phyloP scores from a whole-genome alignment of 805 yeast genomes.

The Nematodospora valgi region DNA sequence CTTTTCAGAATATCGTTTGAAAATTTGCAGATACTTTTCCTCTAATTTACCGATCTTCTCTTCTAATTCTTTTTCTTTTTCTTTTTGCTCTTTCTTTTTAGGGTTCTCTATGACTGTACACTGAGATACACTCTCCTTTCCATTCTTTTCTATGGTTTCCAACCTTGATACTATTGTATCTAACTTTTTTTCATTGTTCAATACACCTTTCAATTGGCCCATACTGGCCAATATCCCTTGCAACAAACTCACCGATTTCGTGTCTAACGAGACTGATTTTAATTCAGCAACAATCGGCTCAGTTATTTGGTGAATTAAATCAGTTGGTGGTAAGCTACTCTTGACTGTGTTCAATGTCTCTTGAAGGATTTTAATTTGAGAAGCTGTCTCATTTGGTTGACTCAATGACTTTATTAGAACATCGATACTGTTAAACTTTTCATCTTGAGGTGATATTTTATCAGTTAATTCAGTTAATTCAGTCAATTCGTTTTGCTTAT shows the following conservation, averaged over 20 bases:
- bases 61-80: slow-evolving; percentile 6
- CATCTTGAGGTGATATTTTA: no score
- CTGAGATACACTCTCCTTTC: neutral
- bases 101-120: slow-evolving; percentile 1
- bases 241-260: slow-evolving; percentile 13
- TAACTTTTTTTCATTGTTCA: neutral
- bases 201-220: neutral
- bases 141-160: neutral
- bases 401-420: no score
- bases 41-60: slow-evolving; percentile 11
- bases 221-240: slow-evolving; percentile 12
- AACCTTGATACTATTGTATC: neutral
- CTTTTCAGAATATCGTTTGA: slow-evolving; percentile 21
- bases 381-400: neutral
- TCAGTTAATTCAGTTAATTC: no score
- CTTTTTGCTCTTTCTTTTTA: neutral
- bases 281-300: slow-evolving; percentile 26
- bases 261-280: slow-evolving; percentile 21
- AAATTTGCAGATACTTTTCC: slow-evolving; percentile 18
- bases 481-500: neutral
- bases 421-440: no score
- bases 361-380: neutral
- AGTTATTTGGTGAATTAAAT: slow-evolving; percentile 16
- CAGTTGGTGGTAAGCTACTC: slow-evolving; percentile 11
- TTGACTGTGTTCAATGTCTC: neutral